Base-by-base conservation (phyloP, 768 basidiomycete species). In the Xanthoconium stramineum region DNA sequence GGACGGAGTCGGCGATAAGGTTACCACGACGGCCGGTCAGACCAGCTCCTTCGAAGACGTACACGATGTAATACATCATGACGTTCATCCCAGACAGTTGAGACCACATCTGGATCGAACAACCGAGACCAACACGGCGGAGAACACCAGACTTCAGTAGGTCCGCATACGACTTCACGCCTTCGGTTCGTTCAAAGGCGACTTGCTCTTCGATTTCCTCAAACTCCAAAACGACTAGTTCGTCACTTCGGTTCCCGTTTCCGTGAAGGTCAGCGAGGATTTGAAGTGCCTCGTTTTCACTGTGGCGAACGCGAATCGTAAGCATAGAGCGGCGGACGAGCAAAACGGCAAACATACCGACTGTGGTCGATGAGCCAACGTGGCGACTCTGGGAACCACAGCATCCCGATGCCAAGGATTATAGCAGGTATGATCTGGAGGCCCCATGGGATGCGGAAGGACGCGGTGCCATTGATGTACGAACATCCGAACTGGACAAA, bases 371-470 rank as follows among this genome's bases (percentile, higher is more conserved):
- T 72, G 40, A 90, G 77, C 80, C 80, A 90, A 68, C 89, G 81
- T 6, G 89, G 88, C 45, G 80, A 83, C 62, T 86, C 85, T 0
- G 85, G 87, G 76, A 89, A 86, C 59, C 78, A 56, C 12, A 76
- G 48, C 87, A 91, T 89, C 44, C 88, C 86, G 9, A 80, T 24
- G 47, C 81, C 82, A 29, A 91, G 78, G 12, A 92, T 53, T 55
- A 89, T 78, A 8, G 86, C 90, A 24, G 89, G 89, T 50, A 92
- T 89, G 76, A 87, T 80, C 67, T 91, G 89, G 29, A 91, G 72
- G 53, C 85, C 85, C 87, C 87, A 89, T 11, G 88, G 89, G 60
- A 91, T 85, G 28, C 88, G 84, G 80, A 89, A 91, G 0, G 87
- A 88, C 0, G 86, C 86, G 13, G 68, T 76, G 33, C 87, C 85